Percentiles rank a stretch among this genome's conserved stretches.
Evolutionary conservation across 176 grass and related monocot species (phyloP).

Genomic region (Cenchrus fungigraminus): DNA sequence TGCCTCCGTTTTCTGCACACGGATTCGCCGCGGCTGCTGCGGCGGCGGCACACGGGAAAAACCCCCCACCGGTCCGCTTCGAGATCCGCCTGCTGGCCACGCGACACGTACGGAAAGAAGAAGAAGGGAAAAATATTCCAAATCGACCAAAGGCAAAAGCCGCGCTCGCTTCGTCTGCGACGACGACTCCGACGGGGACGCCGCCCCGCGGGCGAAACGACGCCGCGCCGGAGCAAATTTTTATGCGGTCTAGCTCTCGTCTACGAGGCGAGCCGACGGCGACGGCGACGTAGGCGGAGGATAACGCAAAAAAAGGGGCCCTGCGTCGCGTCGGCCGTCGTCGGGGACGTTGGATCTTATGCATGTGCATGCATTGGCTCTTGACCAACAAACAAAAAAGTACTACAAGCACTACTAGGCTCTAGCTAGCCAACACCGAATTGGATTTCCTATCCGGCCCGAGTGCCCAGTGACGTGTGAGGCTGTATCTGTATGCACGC

Average conservation of each 20-base stretch:
- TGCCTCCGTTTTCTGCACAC: slow-evolving; percentile 22
- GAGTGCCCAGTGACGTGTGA: no score
- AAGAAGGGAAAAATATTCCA: background rate
- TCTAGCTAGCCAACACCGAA: no score
- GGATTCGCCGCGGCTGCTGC: background rate
- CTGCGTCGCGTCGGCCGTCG: no score
- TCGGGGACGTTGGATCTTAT: background rate
- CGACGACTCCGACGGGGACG: background rate
- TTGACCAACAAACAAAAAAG: no score
- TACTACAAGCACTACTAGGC: no score
- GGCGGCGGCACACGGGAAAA: slow-evolving; percentile 18
- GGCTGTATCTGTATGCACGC: no score
- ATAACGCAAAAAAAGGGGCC: background rate
- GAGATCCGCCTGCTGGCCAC: background rate
- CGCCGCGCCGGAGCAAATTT: background rate
- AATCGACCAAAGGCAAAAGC: slow-evolving; percentile 20
- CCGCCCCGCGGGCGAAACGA: slow-evolving; percentile 2
- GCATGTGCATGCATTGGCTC: background rate
- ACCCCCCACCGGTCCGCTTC: background rate
- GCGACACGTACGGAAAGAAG: background rate
- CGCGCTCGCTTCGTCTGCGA: background rate
- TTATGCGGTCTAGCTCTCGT: background rate
- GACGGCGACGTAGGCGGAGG: background rate
- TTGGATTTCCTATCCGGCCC: no score
- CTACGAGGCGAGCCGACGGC: slow-evolving; percentile 47